phyloP scores from a whole-genome alignment of 768 basidiomycete genomes.

The Amanita muscaria region DNA sequence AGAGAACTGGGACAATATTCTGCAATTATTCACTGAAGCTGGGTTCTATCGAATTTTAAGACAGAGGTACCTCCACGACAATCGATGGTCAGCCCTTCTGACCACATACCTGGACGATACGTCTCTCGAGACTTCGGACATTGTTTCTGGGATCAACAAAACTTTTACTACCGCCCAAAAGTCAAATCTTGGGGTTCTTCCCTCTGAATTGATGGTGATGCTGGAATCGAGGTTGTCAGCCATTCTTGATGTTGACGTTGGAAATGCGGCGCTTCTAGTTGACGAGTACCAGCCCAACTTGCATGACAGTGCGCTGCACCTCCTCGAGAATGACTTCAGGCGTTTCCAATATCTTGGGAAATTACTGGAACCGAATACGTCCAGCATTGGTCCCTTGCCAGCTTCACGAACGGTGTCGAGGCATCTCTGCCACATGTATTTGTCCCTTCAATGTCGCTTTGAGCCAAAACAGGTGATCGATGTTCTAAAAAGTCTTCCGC shows the following conservation, averaged over 20 bases:
- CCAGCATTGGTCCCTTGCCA: constrained; percentile 19
- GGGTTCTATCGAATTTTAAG: constrained; percentile 91
- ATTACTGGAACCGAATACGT: constrained; percentile 48
- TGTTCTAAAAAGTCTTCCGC: constrained; percentile 48
- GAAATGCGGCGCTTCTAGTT: constrained; percentile 62
- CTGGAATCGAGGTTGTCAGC: constrained; percentile 54
- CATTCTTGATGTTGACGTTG: constrained; percentile 53
- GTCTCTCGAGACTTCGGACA: constrained; percentile 44
- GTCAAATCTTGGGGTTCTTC: constrained; percentile 40
- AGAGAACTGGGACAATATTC: constrained; percentile 59
- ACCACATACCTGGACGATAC: constrained; percentile 70
- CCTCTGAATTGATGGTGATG: constrained; percentile 44
- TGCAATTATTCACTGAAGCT: constrained; percentile 65
- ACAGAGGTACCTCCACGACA: constrained; percentile 67
- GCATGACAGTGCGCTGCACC: constrained; percentile 55
- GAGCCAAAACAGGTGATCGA: constrained; percentile 56
- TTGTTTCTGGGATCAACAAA: constrained; percentile 61
- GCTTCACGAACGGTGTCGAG: constrained; percentile 37
- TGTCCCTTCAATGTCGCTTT: constrained; percentile 66
- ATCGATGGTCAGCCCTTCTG: constrained; percentile 66
- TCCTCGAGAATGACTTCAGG: constrained; percentile 30
- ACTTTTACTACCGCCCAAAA: constrained; percentile 42
- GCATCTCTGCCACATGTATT: constrained; percentile 49
- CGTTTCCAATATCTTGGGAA: constrained; percentile 72
- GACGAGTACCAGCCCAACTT: constrained; percentile 58